Conservation (phyloP, 2,329 filamentous ascomycete genomes). For the Torrubiellomyces zombiae region DNA sequence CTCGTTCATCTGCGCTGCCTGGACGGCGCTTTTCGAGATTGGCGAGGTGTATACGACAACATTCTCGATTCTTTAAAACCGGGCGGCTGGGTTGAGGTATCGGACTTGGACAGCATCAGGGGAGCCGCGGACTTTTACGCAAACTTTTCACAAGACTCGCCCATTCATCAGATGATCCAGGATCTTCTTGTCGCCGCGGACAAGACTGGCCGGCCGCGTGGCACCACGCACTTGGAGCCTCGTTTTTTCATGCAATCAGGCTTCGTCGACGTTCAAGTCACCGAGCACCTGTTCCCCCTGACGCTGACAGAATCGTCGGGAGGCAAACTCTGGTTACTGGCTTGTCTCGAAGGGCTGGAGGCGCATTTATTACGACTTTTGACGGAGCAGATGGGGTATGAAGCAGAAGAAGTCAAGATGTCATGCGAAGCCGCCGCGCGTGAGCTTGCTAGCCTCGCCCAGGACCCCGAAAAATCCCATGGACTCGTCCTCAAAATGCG, state of each 20-base stretch:
- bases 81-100: slow-evolving; percentile 39
- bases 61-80: slow-evolving; percentile 36
- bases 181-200: slow-evolving; percentile 27
- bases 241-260: slow-evolving; percentile 28
- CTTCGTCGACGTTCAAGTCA: slow-evolving; percentile 32
- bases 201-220: slow-evolving; percentile 27
- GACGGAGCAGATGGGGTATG: slow-evolving; percentile 36
- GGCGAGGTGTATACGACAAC: slow-evolving; percentile 36
- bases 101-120: slow-evolving; percentile 34
- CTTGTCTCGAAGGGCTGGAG: slow-evolving; percentile 33
- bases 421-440: slow-evolving; percentile 29
- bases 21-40: slow-evolving; percentile 38
- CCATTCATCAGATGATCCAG: slow-evolving; percentile 22
- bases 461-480: slow-evolving; percentile 24
- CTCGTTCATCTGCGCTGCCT: slow-evolving; percentile 40
- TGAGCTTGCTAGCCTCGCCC: slow-evolving; percentile 31
- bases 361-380: slow-evolving; percentile 30
- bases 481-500: slow-evolving; percentile 29
- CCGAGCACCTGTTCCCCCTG: slow-evolving; percentile 31
- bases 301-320: slow-evolving; percentile 25
- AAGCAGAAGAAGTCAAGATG: slow-evolving; percentile 27
- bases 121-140: slow-evolving; percentile 14
- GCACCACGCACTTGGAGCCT: slow-evolving; percentile 27
- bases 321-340: slow-evolving; percentile 37
- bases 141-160: slow-evolving; percentile 25